Conservation (phyloP, 352 stramenopile species). For the Pythium apleroticum region DNA sequence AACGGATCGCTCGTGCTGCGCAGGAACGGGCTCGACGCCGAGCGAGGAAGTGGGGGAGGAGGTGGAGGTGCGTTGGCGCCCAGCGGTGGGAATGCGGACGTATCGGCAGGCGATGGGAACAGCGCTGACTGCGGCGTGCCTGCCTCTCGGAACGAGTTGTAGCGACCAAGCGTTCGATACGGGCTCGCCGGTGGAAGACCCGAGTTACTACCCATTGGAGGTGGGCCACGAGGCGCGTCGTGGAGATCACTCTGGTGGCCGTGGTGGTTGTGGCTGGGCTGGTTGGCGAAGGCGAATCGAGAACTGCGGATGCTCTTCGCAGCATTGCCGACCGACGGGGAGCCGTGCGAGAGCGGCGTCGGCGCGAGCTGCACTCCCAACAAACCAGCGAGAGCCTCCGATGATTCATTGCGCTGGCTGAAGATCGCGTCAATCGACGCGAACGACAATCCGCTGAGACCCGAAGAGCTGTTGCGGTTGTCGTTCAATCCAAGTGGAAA, state of each 20-base stretch:
- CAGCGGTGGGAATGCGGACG: constrained; percentile 19
- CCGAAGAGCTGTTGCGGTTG: not conserved
- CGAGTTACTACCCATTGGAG: constrained; percentile 10
- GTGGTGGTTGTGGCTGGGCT: constrained; percentile 26
- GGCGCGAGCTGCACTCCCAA: constrained; percentile 55
- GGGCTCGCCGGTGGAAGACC: constrained; percentile 13
- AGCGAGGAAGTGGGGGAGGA: constrained; percentile 4
- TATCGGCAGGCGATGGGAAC: constrained; percentile 17
- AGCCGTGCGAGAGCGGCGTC: constrained; percentile 43
- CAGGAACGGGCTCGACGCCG: constrained; percentile 15
- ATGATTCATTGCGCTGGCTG: constrained; percentile 70
- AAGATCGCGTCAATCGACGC: constrained; percentile 85
- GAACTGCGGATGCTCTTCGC: constrained; percentile 54
- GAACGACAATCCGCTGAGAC: constrained; percentile 48
- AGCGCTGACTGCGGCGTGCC: constrained; percentile 19
- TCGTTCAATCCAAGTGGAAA: constrained; percentile 12
- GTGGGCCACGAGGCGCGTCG: constrained; percentile 13
- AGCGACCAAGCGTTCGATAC: constrained; percentile 12
- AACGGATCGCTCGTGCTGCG: constrained; percentile 18
- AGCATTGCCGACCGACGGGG: constrained; percentile 21
- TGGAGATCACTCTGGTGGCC: constrained; percentile 27
- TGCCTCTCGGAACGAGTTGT: constrained; percentile 15
- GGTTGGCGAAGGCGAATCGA: constrained; percentile 82
- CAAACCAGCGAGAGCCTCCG: constrained; percentile 63
- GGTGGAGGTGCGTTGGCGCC: not conserved